phyloP scores from a whole-genome alignment of 2,329 filamentous ascomycete genomes.

The Fusarium caatingaense region DNA sequence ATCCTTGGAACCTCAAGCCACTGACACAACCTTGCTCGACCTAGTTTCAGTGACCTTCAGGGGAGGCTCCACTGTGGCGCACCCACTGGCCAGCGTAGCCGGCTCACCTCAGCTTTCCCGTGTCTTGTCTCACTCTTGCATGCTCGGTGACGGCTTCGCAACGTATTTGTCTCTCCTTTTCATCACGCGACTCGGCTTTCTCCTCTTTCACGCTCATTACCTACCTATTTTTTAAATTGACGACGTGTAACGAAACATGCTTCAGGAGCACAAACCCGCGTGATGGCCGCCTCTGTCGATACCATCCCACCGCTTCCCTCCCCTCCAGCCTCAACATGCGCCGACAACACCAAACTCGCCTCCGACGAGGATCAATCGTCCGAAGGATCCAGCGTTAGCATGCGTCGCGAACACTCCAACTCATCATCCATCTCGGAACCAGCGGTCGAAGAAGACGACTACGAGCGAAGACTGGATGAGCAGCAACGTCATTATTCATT shows the following conservation, averaged over 20 bases:
- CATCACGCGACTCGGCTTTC: slow-evolving; percentile 1
- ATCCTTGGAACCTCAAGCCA: slow-evolving; percentile 31
- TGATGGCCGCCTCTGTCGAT: slow-evolving; percentile 45
- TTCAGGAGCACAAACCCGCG: slow-evolving; percentile 38
- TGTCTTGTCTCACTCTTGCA: not conserved
- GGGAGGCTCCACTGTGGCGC: slow-evolving; percentile 38
- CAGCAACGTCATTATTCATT: not conserved
- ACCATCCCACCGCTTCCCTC: slow-evolving; percentile 37
- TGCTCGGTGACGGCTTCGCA: slow-evolving; percentile 4
- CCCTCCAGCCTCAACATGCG: slow-evolving; percentile 30
- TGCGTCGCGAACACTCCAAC: slow-evolving; percentile 41
- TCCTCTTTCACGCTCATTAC: not conserved
- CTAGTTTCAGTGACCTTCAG: slow-evolving; percentile 37
- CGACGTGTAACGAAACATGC: slow-evolving; percentile 22
- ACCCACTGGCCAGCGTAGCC: slow-evolving; percentile 4
- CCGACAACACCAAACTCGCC: slow-evolving; percentile 18
- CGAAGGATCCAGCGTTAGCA: slow-evolving; percentile 45
- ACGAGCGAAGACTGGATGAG: slow-evolving; percentile 6
- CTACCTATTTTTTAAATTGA: too few relatives aligned
- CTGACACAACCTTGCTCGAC: slow-evolving; percentile 22
- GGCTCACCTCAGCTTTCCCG: slow-evolving; percentile 5
- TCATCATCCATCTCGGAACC: slow-evolving; percentile 50
- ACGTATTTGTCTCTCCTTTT: slow-evolving; percentile 13
- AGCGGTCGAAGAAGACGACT: slow-evolving; percentile 40
- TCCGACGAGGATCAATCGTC: slow-evolving; percentile 50